A percentile compares a stretch with the other conserved stretches of the same genome.
phyloP scores from a whole-genome alignment of 805 yeast genomes.

The Pichia gijzeniarum region DNA sequence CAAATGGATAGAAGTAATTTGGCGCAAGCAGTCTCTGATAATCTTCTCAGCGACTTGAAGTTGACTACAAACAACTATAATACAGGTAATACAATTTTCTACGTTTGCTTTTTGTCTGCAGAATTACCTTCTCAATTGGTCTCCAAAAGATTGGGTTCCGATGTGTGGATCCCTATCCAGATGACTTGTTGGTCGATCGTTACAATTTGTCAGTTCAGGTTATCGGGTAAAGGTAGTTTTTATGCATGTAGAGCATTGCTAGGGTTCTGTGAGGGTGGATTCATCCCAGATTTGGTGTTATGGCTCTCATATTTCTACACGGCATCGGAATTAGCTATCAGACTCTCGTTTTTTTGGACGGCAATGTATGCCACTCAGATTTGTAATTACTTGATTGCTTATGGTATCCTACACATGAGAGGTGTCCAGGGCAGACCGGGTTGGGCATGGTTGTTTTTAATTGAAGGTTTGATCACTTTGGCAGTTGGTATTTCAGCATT shows the following conservation, averaged over 20 bases:
- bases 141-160: slow-evolving; percentile 59
- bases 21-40: slow-evolving; percentile 49
- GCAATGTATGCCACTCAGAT: slow-evolving; percentile 45
- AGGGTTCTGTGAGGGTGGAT: slow-evolving; percentile 63
- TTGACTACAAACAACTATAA: slow-evolving; percentile 55
- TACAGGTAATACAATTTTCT: slow-evolving; percentile 49
- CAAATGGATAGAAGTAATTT: slow-evolving; percentile 56
- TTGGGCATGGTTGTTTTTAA: slow-evolving; percentile 62
- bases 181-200: slow-evolving; percentile 51
- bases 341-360: slow-evolving; percentile 57
- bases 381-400: slow-evolving; percentile 38
- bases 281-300: slow-evolving; percentile 56
- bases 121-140: slow-evolving; percentile 64
- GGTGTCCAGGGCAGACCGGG: slow-evolving; percentile 41
- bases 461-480: slow-evolving; percentile 57
- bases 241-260: slow-evolving; percentile 43
- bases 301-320: slow-evolving; percentile 67
- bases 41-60: slow-evolving; percentile 43
- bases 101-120: slow-evolving; percentile 45
- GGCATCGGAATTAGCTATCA: slow-evolving; percentile 46
- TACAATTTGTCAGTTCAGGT: slow-evolving; percentile 44
- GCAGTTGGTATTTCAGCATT: slow-evolving; percentile 38
- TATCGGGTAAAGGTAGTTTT: slow-evolving; percentile 38
- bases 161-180: slow-evolving; percentile 55
- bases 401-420: slow-evolving; percentile 46